Percentiles rank a stretch among this genome's conserved stretches.
Conservation (phyloP, 176 grass and related monocot species). For the Hsuehochloa calcarea region DNA sequence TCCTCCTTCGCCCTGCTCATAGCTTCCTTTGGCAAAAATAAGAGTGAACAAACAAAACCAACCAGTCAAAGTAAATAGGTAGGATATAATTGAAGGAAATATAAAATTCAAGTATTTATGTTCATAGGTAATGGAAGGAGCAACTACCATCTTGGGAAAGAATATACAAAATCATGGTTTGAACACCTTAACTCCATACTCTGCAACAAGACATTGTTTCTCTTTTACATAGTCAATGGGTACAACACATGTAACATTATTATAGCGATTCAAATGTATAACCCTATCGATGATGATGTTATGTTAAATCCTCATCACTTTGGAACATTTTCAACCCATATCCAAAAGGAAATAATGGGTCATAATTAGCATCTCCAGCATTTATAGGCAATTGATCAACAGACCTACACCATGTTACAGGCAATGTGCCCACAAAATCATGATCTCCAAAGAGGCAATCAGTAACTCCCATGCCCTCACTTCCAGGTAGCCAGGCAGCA, state of each 20-base stretch:
- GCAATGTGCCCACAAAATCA: conserved; percentile 66
- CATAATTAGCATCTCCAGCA: conserved; percentile 47
- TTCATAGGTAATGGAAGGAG: background rate
- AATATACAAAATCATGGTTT: conserved; percentile 10
- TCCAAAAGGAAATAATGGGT: conserved; percentile 80
- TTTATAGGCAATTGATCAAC: conserved; percentile 70
- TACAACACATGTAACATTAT: conserved; percentile 10
- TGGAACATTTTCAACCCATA: conserved; percentile 56
- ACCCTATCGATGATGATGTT: background rate
- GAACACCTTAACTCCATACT: background rate
- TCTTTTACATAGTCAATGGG: background rate
- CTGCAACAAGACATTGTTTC: background rate
- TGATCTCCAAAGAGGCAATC: conserved; percentile 90
- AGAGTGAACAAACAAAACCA: background rate
- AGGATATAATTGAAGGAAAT: background rate
- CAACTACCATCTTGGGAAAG: background rate
- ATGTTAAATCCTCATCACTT: conserved; percentile 8
- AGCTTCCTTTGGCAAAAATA: background rate
- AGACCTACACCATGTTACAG: conserved; percentile 80
- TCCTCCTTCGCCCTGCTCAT: background rate
- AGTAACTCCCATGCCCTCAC: conserved; percentile 59
- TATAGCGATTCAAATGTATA: conserved; percentile 14
- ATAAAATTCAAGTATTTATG: background rate
- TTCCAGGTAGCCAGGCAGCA: conserved; percentile 81
- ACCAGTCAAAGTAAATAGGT: background rate